phyloP scores from a whole-genome alignment of 306 rosid species.

The Cotoneaster glaucophyllus region DNA sequence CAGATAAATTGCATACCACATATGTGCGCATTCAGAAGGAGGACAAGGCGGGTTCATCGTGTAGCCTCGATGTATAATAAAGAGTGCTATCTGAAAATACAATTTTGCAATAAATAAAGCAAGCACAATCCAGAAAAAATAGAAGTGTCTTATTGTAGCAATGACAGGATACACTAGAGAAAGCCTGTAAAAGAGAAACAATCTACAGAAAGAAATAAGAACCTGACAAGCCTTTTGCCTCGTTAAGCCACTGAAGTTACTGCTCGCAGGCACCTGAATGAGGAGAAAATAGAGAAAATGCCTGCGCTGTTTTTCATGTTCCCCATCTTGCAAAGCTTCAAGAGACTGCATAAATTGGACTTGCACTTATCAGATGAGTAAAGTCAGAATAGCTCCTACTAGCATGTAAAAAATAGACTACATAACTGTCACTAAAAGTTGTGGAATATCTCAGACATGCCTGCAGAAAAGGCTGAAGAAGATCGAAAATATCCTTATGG shows the following conservation, averaged over 20 bases:
- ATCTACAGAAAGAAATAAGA: conserved; percentile 26
- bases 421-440: conserved; percentile 10
- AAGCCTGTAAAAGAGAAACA: conserved; percentile 2
- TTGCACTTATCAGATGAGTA: conserved; percentile 25
- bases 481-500: conserved; percentile 93
- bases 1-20: conserved; percentile 51
- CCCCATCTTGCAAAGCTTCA: conserved; percentile 97
- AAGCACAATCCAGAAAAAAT: conserved; percentile 20
- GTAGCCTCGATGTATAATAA: conserved; percentile 81
- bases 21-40: conserved; percentile 91
- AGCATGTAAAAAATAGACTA: neutral
- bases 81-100: conserved; percentile 86
- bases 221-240: conserved; percentile 92
- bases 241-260: conserved; percentile 80
- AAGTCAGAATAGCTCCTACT: neutral
- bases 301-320: conserved; percentile 91
- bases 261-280: conserved; percentile 92
- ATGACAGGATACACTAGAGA: neutral
- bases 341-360: conserved; percentile 64
- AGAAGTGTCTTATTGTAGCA: neutral
- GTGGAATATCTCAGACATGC: conserved; percentile 42
- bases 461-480: conserved; percentile 89
- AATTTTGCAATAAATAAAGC: conserved; percentile 29
- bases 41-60: conserved; percentile 92
- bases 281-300: conserved; percentile 94